A percentile compares a stretch with the other conserved stretches of the same genome.
Evolutionary conservation across 2,329 filamentous ascomycete genomes (phyloP).

Genomic region (Fusarium falciforme): DNA sequence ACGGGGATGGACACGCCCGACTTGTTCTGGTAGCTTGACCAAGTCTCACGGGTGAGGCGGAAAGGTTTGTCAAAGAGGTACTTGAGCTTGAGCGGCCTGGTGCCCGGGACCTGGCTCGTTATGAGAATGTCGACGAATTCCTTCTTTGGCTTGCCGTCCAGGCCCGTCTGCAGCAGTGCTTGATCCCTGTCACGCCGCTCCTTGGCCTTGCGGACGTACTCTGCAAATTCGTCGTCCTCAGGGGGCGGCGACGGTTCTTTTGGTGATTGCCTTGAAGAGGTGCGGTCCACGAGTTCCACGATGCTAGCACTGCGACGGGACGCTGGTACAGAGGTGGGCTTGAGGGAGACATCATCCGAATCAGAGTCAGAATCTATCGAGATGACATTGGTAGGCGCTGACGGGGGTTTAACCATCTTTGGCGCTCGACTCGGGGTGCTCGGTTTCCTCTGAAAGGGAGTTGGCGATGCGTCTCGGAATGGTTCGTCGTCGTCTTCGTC

Average conservation of each 20-base stretch:
- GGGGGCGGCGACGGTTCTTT: conserved; percentile 17
- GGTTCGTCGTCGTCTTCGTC: conserved; percentile 19
- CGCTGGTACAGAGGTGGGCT: not conserved
- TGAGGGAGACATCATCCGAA: conserved; percentile 20
- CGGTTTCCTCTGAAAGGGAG: conserved; percentile 14
- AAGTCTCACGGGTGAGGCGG: conserved; percentile 73
- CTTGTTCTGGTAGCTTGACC: conserved; percentile 72
- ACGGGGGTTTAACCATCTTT: conserved; percentile 4
- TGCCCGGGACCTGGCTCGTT: conserved; percentile 71
- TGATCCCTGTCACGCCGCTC: conserved; percentile 45
- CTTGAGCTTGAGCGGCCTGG: conserved; percentile 64
- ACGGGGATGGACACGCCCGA: conserved; percentile 49
- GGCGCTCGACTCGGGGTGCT: conserved; percentile 17
- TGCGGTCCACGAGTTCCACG: conserved; percentile 17
- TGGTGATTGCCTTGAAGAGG: conserved; percentile 1
- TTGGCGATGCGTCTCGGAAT: conserved; percentile 38
- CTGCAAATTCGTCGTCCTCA: conserved; percentile 56
- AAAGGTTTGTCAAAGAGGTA: conserved; percentile 76
- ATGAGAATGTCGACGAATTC: conserved; percentile 56
- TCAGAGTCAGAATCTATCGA: conserved; percentile 50
- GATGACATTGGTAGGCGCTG: conserved; percentile 37
- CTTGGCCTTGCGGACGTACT: conserved; percentile 58
- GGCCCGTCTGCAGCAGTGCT: conserved; percentile 33
- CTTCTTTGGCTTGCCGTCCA: conserved; percentile 31
- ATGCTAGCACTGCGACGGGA: conserved; percentile 18